Evolutionary conservation across 2,329 filamentous ascomycete genomes (phyloP).

Genomic region (Dendrostoma leiphaemia): DNA sequence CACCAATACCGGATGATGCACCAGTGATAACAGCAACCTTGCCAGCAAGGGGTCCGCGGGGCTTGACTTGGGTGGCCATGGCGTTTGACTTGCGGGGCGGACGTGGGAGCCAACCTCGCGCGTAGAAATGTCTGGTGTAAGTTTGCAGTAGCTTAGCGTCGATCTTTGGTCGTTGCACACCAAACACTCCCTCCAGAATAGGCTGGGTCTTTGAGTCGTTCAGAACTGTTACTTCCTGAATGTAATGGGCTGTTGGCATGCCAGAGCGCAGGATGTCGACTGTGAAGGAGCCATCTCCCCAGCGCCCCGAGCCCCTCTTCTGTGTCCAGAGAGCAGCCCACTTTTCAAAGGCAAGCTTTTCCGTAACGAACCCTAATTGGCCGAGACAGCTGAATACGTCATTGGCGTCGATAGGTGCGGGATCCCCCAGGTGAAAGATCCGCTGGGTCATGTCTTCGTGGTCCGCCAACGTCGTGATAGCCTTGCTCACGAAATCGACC

Average conservation of each 20-base stretch:
- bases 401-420: conserved; percentile 65
- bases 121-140: conserved; percentile 78
- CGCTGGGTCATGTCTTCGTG: conserved; percentile 60
- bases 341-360: conserved; percentile 65
- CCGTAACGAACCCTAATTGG: conserved; percentile 68
- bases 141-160: conserved; percentile 70
- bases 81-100: conserved; percentile 50
- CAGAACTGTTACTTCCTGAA: conserved; percentile 70
- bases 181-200: conserved; percentile 44
- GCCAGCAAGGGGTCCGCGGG: conserved; percentile 61
- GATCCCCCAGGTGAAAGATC: conserved; percentile 73
- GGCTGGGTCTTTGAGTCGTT: conserved; percentile 68
- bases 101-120: conserved; percentile 70
- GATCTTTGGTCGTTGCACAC: conserved; percentile 65
- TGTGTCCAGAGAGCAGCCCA: conserved; percentile 75
- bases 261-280: conserved; percentile 77
- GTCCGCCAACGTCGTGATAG: conserved; percentile 68
- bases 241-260: conserved; percentile 73
- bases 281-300: conserved; percentile 71
- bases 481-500: conserved; percentile 75
- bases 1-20: conserved; percentile 76
- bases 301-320: conserved; percentile 62
- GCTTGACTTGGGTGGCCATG: conserved; percentile 27
- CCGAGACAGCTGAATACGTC: conserved; percentile 63
- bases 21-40: conserved; percentile 76